Evolutionary conservation across 2,329 filamentous ascomycete genomes (phyloP).

Genomic region (Arachnomyces sp.): DNA sequence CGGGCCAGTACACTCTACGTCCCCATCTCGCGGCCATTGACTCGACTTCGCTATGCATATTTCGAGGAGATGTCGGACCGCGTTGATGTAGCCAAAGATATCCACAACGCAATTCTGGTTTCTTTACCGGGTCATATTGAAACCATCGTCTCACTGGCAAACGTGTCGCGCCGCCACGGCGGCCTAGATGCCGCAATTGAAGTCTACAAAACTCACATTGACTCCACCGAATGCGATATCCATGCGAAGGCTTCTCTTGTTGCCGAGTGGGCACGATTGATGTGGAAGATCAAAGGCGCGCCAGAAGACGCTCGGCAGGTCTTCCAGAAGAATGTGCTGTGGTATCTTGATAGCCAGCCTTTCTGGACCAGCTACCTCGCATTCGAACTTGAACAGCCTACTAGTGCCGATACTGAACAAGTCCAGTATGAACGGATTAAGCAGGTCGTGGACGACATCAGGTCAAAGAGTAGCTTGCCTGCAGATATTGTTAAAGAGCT

Average conservation of each 20-base stretch:
- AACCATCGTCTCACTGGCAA: constrained; percentile 80
- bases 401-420: constrained; percentile 55
- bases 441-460: constrained; percentile 68
- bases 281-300: constrained; percentile 82
- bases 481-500: constrained; percentile 64
- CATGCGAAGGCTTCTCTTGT: constrained; percentile 81
- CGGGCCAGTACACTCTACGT: constrained; percentile 79
- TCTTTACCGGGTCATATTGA: constrained; percentile 75
- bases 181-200: constrained; percentile 79
- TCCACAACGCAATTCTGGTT: constrained; percentile 73
- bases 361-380: constrained; percentile 88
- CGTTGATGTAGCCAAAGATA: constrained; percentile 69
- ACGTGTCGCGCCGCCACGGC: constrained; percentile 73
- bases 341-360: constrained; percentile 73
- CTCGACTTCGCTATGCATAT: constrained; percentile 84
- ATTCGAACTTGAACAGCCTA: constrained; percentile 82
- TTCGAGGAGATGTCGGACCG: constrained; percentile 84
- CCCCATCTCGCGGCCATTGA: constrained; percentile 73
- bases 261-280: constrained; percentile 75
- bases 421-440: constrained; percentile 68
- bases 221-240: constrained; percentile 61
- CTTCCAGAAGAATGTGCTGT: constrained; percentile 73
- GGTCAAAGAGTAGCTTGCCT: constrained; percentile 63
- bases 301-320: constrained; percentile 74
- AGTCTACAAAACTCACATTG: constrained; percentile 73